Percentiles rank a stretch among this genome's conserved stretches.
These are phyloP conservation scores for Mucor piriformis DNA, from an alignment of 371 early-diverging fungal genomes.

Conservation along the genomic window DNA sequence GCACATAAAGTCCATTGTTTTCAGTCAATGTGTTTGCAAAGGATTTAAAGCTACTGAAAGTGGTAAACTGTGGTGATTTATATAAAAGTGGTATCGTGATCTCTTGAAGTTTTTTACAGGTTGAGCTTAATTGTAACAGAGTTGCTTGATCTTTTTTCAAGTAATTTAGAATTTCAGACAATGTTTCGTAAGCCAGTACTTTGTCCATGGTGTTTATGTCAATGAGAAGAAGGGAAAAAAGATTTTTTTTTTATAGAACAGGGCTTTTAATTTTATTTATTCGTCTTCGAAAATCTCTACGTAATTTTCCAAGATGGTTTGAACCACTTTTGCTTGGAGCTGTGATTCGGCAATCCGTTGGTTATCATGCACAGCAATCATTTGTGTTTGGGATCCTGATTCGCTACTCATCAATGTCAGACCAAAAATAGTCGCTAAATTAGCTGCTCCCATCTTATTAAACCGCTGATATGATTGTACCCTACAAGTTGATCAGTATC, in stretches of 20 bases:
- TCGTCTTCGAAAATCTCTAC: slow-evolving; percentile 59
- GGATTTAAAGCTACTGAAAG: slow-evolving; percentile 1
- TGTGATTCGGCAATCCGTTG: slow-evolving; percentile 60
- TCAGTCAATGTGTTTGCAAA: slow-evolving; percentile 11
- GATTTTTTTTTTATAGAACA: not conserved
- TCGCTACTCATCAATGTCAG: slow-evolving; percentile 77
- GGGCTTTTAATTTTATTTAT: slow-evolving; percentile 1
- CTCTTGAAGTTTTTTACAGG: slow-evolving; percentile 6
- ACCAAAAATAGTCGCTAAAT: slow-evolving; percentile 87
- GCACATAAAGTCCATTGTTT: slow-evolving; percentile 7
- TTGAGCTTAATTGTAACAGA: slow-evolving; percentile 5
- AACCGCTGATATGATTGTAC: slow-evolving; percentile 70
- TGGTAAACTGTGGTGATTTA: slow-evolving; percentile 19
- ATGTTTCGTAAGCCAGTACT: slow-evolving; percentile 50
- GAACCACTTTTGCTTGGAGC: slow-evolving; percentile 61
- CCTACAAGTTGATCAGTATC: slow-evolving; percentile 34
- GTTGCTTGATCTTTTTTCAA: slow-evolving; percentile 19
- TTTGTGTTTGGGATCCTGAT: slow-evolving; percentile 27
- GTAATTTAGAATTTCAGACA: slow-evolving; percentile 43
- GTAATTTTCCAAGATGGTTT: slow-evolving; percentile 62
- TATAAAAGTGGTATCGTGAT: slow-evolving; percentile 13
- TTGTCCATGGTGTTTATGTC: slow-evolving; percentile 9
- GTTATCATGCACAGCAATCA: slow-evolving; percentile 15
- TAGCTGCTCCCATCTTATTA: slow-evolving; percentile 85
- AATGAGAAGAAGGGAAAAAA: not conserved